Conservation (phyloP, 106 monocot genomes). For the Allium fistulosum region DNA sequence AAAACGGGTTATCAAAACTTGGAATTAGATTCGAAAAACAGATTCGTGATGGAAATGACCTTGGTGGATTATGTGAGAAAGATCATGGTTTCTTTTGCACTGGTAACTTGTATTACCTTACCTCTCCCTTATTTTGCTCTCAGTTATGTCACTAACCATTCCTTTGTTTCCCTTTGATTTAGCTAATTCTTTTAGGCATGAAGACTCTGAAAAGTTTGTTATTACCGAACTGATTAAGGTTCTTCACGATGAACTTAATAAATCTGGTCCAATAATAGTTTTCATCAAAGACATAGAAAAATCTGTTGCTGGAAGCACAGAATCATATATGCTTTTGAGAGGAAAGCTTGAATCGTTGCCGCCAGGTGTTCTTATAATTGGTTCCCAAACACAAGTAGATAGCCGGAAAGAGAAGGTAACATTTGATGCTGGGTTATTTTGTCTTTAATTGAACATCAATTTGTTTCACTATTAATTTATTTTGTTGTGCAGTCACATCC, state of each 20-base stretch:
- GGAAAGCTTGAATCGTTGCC: constrained; percentile 73
- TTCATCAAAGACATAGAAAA: constrained; percentile 97
- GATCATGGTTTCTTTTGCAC: constrained; percentile 95
- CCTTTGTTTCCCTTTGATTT: constrained; percentile 3
- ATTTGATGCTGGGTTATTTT: background rate
- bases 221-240: constrained; percentile 83
- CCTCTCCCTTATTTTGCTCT: background rate
- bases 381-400: constrained; percentile 77
- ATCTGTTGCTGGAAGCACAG: constrained; percentile 45
- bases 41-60: constrained; percentile 82
- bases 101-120: constrained; percentile 31
- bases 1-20: constrained; percentile 85
- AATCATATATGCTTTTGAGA: constrained; percentile 60
- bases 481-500: constrained; percentile 71
- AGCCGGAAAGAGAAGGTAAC: constrained; percentile 92
- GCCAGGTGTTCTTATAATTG: constrained; percentile 78
- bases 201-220: constrained; percentile 78
- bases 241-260: constrained; percentile 59
- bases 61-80: constrained; percentile 93
- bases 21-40: constrained; percentile 93
- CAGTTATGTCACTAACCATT: background rate
- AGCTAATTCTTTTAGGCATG: constrained; percentile 71
- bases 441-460: too few species aligned
- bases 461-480: background rate
- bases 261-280: constrained; percentile 65